Base-by-base conservation (phyloP, 495 filamentous ascomycete species). In the Penicillium verhagenii region DNA sequence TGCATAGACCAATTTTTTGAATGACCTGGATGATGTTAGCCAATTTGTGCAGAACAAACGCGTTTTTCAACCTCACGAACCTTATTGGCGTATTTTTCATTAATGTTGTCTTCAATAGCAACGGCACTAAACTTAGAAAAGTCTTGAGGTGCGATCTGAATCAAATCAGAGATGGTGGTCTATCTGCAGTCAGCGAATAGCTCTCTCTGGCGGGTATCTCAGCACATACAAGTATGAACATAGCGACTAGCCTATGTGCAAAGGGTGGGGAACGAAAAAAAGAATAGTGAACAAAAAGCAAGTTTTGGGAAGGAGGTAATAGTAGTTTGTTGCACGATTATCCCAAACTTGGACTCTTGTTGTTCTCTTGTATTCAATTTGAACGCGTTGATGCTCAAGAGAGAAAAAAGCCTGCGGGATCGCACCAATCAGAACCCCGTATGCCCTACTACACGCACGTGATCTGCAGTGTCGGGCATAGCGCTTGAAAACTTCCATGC, bases 31-130 rank as follows among this genome's bases (percentile, higher is more conserved):
- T 1, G 25, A 3, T 19, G 26, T 60, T 26, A 60, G 59, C 6
- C 0, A 29, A 2, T 9, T n/a, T n/a, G n/a, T n/a, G n/a, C n/a
- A 1, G 26, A 37, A 13, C 25, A 25, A 20, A 18, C n/a, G n/a
- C n/a, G 35, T 24, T 48, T 11, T 20, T 4, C n/a, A 47, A 45
- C 7, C 2, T 8, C 16, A 52, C 76, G 52, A 47, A 91, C 88
- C 71, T 91, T 93, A 76, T 98, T 95, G 48, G 93, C 85, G 71
- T 96, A 98, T 74, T 97, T 98, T 52, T 84, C 81, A 61, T 97
- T 96, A 73, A 98, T 92, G 57, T 89, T 90, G 69, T 97, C 92
- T 71, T 96, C 90, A 54, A 98, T 86, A 2, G 90, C 89, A 29
- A 87, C 80, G 6, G 77, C 74, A 61, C 88, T 92, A 44, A 84